Percentiles rank a stretch among this genome's conserved stretches.
phyloP scores from a whole-genome alignment of 2,329 filamentous ascomycete genomes.

The Juglanconis oblonga region DNA sequence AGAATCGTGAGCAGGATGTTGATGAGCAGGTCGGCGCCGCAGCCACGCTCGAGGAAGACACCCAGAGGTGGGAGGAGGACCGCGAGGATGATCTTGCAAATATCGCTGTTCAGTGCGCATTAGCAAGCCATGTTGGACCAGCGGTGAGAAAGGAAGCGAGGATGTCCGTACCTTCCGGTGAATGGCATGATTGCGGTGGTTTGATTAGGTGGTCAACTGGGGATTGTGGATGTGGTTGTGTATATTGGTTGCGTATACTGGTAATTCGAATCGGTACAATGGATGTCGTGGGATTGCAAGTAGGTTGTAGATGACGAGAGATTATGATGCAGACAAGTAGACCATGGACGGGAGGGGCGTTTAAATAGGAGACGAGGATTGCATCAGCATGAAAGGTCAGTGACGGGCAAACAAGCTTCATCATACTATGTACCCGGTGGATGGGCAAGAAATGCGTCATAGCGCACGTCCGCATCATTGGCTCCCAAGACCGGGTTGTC shows the following conservation, averaged over 20 bases:
- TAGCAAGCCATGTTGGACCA: not conserved
- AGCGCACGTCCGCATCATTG: not conserved
- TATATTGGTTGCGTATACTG: constrained; percentile 1
- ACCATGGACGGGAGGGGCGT: constrained; percentile 5
- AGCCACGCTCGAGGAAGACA: constrained; percentile 92
- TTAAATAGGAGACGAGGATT: constrained; percentile 13
- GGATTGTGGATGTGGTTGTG: not conserved
- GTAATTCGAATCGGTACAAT: not conserved
- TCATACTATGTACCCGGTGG: not conserved
- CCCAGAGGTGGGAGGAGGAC: constrained; percentile 85
- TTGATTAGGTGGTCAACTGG: not conserved
- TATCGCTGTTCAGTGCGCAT: constrained; percentile 36
- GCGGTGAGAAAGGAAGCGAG: not conserved
- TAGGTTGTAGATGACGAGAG: not conserved
- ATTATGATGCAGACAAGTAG: not conserved
- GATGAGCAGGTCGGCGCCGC: constrained; percentile 83
- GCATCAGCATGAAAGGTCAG: constrained; percentile 14
- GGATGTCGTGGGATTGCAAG: not conserved
- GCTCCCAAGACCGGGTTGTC: not conserved
- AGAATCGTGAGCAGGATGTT: constrained; percentile 86
- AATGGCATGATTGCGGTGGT: constrained; percentile 50
- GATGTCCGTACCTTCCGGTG: constrained; percentile 52
- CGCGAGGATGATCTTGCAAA: constrained; percentile 75
- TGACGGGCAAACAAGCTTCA: constrained; percentile 14
- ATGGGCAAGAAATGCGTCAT: not conserved